Evolutionary conservation across 805 yeast species (phyloP), one percentile per base, ranked within the genome.

Genomic region (Zygosaccharomyces siamensis): DNA sequence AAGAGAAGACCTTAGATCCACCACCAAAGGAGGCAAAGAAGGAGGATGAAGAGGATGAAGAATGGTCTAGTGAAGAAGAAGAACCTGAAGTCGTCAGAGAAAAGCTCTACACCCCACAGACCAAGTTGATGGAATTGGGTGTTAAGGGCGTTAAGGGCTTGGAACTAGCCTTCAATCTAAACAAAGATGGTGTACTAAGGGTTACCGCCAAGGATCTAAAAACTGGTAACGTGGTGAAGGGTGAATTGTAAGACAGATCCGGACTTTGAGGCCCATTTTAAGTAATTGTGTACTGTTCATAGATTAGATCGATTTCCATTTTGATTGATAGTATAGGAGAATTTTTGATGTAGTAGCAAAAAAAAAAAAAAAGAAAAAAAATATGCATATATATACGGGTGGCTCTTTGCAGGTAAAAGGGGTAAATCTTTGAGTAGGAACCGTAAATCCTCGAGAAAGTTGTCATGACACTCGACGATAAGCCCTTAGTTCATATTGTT

Each of bases 21-120:
- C 67, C 68, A 46, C 78, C 83, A 45, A 81, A 75, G 39, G 78
- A 73, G 30, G 77, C 73, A 35, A 81, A 74, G 56, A 80, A 75
- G 37, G 79, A 73, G 31, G 83, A 74, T 55, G 67, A 70, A 23
- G 79, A 74, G 31, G 77, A 73, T 39, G 77, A 73, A 47, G 76
- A 72, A 59, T 67, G 70, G 46, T 78, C 74, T 62, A 73, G 76
- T 70, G 70, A 74, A 32, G 79, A 75, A 52, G 95, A 87, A 57
- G 97, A 90, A 74, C 97, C 96, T 57, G 97, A 90, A 70, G 76
- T 88, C 64, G 72, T 80, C 55, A 84, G 81, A 71, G 86, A 81
- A 72, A 84, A 84, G 56, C 82, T 81, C 40, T 82, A 81, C 74
- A 78, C 78, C 63, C 79, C 89, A 54, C 88, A 89, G 55, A 76